These are phyloP conservation scores for Leishmania tropica DNA, from an alignment of 208 protist species.

Conservation along the genomic window DNA sequence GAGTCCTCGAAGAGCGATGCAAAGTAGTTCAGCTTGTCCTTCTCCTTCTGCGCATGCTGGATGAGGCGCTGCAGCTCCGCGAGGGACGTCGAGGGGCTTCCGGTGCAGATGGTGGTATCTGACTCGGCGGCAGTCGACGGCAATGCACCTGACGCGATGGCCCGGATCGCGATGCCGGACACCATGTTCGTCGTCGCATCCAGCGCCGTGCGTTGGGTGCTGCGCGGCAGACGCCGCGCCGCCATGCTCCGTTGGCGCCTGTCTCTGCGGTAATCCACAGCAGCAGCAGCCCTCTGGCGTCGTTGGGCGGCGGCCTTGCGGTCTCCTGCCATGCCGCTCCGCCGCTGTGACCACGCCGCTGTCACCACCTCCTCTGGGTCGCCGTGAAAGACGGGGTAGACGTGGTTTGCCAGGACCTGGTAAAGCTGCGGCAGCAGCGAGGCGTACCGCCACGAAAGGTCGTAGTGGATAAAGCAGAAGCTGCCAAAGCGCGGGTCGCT, in stretches of 20 bases:
- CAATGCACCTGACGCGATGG: slow-evolving; percentile 7
- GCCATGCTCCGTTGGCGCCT: slow-evolving; percentile 3
- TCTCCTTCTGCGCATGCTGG: slow-evolving; percentile 41
- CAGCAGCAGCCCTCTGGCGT: slow-evolving; percentile 6
- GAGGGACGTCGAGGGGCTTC: neutral
- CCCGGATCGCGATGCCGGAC: slow-evolving; percentile 31
- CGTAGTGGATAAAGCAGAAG: slow-evolving; percentile 89
- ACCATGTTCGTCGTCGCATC: slow-evolving; percentile 39
- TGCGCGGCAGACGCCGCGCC: slow-evolving; percentile 10
- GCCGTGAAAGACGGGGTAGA: slow-evolving; percentile 16
- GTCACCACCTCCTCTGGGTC: slow-evolving; percentile 7
- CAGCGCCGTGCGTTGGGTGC: slow-evolving; percentile 33
- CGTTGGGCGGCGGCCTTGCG: neutral
- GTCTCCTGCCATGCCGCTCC: neutral
- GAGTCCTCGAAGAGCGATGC: slow-evolving; percentile 63
- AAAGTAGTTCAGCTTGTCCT: slow-evolving; percentile 66
- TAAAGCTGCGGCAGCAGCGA: slow-evolving; percentile 74
- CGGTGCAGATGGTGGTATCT: neutral
- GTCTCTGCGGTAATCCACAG: slow-evolving; percentile 5
- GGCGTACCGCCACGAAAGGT: slow-evolving; percentile 77
- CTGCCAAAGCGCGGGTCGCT: slow-evolving; percentile 58
- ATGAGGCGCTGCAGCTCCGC: slow-evolving; percentile 8
- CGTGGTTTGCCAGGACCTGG: slow-evolving; percentile 56
- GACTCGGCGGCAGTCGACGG: neutral
- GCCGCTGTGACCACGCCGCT: slow-evolving; percentile 1